Base-by-base conservation (phyloP, 1,284 basidiomycete species). In the Pulchroboletus neoregius region DNA sequence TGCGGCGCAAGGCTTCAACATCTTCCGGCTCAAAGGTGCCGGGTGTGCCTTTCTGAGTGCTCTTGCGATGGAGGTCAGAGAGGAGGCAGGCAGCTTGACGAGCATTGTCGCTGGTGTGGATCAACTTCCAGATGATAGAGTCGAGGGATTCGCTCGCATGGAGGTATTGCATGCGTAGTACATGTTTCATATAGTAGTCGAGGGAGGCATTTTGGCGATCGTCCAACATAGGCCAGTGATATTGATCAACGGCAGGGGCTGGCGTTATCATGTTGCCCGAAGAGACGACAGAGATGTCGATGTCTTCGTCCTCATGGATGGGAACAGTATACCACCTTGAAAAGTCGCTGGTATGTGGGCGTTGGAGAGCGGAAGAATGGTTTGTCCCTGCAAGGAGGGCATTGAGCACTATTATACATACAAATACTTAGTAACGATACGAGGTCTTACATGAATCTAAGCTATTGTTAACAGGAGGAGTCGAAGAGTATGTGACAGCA, bases 361-460 rank as follows among this genome's bases (percentile, higher is more conserved):
- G 63, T 55, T 52, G 64, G 31, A 47, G 64, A 30, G 37, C 39
- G 58, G 38, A 31, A 23, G 54, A 49, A 54, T 53, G 46, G 53
- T 52, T 58, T 44, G 38, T 56, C 75, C 78, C 78, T 80, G 70
- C 63, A 73, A 69, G 69, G 70, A 74, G 71, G 73, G 71, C 68
- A 73, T 82, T 84, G 80, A 84, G 79, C 73, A 80, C 74, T 77
- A 79, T 79, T 75, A 78, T 72, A 78, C 63, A 68, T 67, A 65
- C 54, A 68, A 62, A 67, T 55, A 66, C 71, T 80, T 74, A 81
- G 75, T 80, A 79, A 61, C 72, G 75, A 75, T 83, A 84, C 80
- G 76, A 67, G 59, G 67, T 78, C 82, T 84, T 84, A 84, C 82
- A 81, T 72, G 69, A 48, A 54, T 67, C 73, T 75, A 77, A 65